phyloP scores from a whole-genome alignment of 305 asterid genomes.

The Fraxinus xanthoxyloides region DNA sequence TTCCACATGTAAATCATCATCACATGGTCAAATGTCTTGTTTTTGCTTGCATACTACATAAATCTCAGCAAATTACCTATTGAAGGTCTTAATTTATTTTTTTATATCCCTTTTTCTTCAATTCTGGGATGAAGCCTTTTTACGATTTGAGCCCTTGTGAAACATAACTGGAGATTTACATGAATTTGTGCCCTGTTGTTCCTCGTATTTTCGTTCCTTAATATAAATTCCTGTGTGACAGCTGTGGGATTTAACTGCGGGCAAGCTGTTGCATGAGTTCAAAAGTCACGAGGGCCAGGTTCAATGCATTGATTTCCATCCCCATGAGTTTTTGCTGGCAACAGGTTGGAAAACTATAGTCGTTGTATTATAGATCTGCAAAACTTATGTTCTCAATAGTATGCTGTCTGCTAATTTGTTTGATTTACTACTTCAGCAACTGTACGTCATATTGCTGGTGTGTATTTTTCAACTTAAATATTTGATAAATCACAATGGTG shows the following conservation, averaged over 20 bases:
- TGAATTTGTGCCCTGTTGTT: constrained; percentile 6
- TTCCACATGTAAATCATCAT: constrained; percentile 10
- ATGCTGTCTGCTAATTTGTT: constrained; percentile 15
- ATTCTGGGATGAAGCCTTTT: constrained; percentile 3
- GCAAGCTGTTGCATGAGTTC: constrained; percentile 91
- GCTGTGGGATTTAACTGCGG: constrained; percentile 99
- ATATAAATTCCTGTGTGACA: constrained; percentile 36
- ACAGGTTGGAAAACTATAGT: constrained; percentile 64
- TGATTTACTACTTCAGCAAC: constrained; percentile 7
- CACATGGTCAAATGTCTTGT: constrained; percentile 6
- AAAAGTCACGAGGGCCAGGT: constrained; percentile 93
- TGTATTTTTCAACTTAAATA: background rate
- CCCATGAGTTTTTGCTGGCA: constrained; percentile 92
- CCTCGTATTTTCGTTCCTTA: constrained; percentile 22
- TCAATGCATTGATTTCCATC: constrained; percentile 95
- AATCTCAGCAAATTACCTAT: background rate
- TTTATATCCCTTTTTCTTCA: background rate
- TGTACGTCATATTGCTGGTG: background rate
- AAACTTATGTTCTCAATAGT: constrained; percentile 7
- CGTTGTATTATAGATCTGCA: constrained; percentile 15
- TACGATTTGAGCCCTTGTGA: constrained; percentile 9
- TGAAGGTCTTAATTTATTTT: background rate
- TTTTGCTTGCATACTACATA: background rate
- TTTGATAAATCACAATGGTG: constrained; percentile 6
- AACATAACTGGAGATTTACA: constrained; percentile 1